Evolutionary conservation across 2,329 filamentous ascomycete genomes (phyloP), one percentile per base, ranked within the genome.

Genomic region (Xylariaceae sp.): DNA sequence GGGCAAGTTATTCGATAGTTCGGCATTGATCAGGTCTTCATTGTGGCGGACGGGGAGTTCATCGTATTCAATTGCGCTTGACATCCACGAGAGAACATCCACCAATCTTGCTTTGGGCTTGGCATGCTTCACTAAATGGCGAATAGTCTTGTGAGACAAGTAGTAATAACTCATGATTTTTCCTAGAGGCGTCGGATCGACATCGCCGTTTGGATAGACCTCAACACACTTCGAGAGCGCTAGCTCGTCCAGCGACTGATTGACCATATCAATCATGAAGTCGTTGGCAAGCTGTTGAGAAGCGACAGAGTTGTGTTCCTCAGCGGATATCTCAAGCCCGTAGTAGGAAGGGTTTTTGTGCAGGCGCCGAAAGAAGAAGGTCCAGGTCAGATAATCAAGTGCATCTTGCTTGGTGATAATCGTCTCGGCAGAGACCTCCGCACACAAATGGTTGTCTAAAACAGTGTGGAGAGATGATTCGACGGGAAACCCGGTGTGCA

Each of bases 81-180:
- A 94, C 87, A 99, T 95, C 94, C 93, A 98, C 4, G 88, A 87
- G 1, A 99, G 80, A 0, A 87, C 92, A 64, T 98, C 90, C 9
- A 88, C 82, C 71, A 99, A 96, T 1, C 83, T 86, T 1, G 90
- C 91, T 16, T 87, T 78, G 0, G 87, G 83, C 68, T 90, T 94
- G 21, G 90, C 91, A 64, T 94, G 84, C 43, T 85, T 82, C 62
- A 90, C 86, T 6, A 99, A 84, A 67, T 92, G 88, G 1, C 95
- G 90, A 67, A 99, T 92, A 0, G 95, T 99, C 75, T 90, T 90
- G 78, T 99, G 95, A 0, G 93, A 96, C 44, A 95, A 87, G 71
- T 99, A 99, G 81, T 99, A 99, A 81, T 98, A 99, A 73, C 91
- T 96, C 92, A 98, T 97, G 70, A 99, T 98, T 78, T 96, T 97